Evolutionary conservation across 2,329 filamentous ascomycete species (phyloP).

Genomic region (Pseudopithomyces chartarum): DNA sequence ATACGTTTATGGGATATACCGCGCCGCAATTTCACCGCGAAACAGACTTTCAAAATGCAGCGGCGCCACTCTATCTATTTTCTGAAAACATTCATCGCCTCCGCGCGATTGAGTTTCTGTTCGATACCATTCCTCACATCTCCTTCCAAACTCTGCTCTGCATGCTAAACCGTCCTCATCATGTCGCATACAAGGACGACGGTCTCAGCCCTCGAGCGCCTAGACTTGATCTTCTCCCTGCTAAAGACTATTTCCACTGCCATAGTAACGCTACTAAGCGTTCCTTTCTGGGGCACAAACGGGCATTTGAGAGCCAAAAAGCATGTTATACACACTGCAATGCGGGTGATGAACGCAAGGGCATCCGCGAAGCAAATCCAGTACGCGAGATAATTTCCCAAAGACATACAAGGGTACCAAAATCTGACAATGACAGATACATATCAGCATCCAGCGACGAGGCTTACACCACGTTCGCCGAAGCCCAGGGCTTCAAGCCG

Average conservation of each 20-base stretch:
- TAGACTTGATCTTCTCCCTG: conserved; percentile 12
- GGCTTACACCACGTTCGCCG: conserved; percentile 7
- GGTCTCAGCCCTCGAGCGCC: conserved; percentile 1
- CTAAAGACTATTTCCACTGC: conserved; percentile 9
- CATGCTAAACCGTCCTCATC: background rate
- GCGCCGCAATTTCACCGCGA: too few species aligned
- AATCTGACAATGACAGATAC: conserved; percentile 2
- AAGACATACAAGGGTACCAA: too few species aligned
- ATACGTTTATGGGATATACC: too few species aligned
- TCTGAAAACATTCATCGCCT: background rate
- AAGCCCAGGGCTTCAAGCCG: conserved; percentile 4
- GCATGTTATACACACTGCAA: conserved; percentile 11
- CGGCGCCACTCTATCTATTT: too few species aligned
- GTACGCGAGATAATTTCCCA: background rate
- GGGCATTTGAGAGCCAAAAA: too few species aligned
- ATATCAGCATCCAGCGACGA: conserved; percentile 8
- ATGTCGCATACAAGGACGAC: conserved; percentile 9
- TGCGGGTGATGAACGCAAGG: conserved; percentile 11
- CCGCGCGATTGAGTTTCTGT: too few species aligned
- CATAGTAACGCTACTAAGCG: too few species aligned
- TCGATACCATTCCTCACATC: background rate
- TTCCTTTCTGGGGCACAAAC: too few species aligned
- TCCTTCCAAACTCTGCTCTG: background rate
- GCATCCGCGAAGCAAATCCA: conserved; percentile 5
- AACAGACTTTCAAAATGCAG: too few species aligned